phyloP scores from a whole-genome alignment of 2,329 filamentous ascomycete species.

The Metarhizium brunneum region DNA sequence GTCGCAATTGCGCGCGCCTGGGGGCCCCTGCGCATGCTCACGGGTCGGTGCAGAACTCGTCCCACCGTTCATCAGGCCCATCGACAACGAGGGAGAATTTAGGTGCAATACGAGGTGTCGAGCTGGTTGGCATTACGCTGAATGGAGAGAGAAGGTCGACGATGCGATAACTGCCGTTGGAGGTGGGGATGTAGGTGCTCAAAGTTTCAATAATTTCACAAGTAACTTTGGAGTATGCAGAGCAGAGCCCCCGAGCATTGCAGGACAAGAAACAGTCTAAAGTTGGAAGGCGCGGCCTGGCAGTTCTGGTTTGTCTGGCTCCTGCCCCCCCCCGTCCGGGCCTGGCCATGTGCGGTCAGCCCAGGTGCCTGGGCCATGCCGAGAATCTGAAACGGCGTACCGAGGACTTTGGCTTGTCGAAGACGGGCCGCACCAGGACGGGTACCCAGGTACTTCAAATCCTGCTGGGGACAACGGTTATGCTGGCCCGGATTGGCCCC shows the following conservation, averaged over 20 bases:
- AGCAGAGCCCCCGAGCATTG: too few species aligned
- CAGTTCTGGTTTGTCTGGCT: neutral
- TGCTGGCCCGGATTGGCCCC: too few species aligned
- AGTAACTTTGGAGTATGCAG: neutral
- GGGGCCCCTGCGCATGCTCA: neutral
- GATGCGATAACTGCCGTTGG: neutral
- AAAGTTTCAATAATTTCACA: neutral
- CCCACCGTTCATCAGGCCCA: neutral
- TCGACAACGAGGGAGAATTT: neutral
- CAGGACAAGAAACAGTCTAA: too few species aligned
- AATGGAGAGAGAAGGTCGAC: neutral
- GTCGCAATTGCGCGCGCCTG: neutral
- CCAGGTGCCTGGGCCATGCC: neutral
- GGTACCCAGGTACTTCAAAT: neutral
- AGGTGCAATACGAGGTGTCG: neutral
- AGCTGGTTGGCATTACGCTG: neutral
- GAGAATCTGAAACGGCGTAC: conserved; percentile 5
- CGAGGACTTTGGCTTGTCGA: neutral
- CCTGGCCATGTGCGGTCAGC: neutral
- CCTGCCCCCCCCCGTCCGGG: neutral
- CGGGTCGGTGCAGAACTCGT: neutral
- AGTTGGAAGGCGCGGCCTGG: too few species aligned
- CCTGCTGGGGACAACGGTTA: neutral
- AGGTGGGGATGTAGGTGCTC: neutral
- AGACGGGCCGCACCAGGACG: neutral